Evolutionary conservation across 305 asterid species (phyloP).

Genomic region (Euphrasia arctica): DNA sequence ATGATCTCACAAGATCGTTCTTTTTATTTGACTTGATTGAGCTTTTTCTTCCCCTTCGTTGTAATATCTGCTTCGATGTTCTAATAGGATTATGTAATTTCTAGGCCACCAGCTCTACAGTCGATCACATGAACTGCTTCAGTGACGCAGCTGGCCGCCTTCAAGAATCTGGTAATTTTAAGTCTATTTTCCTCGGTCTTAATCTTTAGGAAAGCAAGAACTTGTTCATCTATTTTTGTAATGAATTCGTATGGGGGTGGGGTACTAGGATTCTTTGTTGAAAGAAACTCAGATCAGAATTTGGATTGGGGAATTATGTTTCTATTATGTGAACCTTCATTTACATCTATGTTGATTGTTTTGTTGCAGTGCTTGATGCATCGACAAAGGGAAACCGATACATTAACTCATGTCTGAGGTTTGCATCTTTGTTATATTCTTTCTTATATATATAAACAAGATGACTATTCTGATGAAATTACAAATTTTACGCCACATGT

Average conservation of each 20-base stretch:
- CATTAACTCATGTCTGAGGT: slow-evolving; percentile 96
- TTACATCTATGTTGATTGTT: slow-evolving; percentile 25
- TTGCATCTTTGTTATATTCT: slow-evolving; percentile 15
- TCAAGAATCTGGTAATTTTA: slow-evolving; percentile 74
- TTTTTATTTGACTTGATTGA: slow-evolving; percentile 1
- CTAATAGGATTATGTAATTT: slow-evolving; percentile 29
- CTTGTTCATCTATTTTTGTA: not conserved
- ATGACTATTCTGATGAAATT: slow-evolving; percentile 8
- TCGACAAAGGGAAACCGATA: slow-evolving; percentile 90
- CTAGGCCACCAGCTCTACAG: slow-evolving; percentile 73
- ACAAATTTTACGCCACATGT: not conserved
- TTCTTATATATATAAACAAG: slow-evolving; percentile 19
- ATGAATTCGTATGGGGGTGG: no score
- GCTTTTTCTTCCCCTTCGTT: not conserved
- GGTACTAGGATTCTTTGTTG: not conserved
- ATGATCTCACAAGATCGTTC: slow-evolving; percentile 2
- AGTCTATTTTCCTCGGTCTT: not conserved
- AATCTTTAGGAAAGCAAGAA: slow-evolving; percentile 5
- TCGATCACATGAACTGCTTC: slow-evolving; percentile 91
- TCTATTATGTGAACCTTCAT: not conserved
- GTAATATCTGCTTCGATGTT: not conserved
- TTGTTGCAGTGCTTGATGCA: slow-evolving; percentile 82
- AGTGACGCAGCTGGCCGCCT: slow-evolving; percentile 88
- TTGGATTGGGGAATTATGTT: not conserved
- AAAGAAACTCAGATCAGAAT: not conserved